A percentile compares a stretch with the other conserved stretches of the same genome.
Evolutionary conservation across 352 stramenopile genomes (phyloP).

Genomic region (Phytophthora crassamura): DNA sequence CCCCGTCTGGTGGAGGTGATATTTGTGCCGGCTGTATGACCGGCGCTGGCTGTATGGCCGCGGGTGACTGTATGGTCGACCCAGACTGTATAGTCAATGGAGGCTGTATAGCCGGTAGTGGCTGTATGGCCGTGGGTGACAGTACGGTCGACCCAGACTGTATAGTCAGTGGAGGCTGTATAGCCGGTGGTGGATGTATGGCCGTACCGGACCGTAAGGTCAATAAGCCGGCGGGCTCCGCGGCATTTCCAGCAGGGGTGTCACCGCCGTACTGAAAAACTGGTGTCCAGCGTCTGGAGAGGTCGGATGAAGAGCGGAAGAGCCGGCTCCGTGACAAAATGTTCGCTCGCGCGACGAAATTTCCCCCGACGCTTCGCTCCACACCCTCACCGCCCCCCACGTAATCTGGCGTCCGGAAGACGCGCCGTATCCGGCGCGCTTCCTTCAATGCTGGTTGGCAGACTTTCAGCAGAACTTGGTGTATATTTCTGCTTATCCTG

Average conservation of each 20-base stretch:
- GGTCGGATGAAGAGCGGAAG: no score
- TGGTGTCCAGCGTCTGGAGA: no score
- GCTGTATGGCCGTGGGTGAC: slow-evolving; percentile 2
- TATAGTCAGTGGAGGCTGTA: background rate
- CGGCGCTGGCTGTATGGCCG: slow-evolving; percentile 13
- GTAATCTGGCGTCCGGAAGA: background rate
- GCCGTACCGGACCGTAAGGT: no score
- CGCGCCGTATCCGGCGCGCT: no score
- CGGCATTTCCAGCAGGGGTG: background rate
- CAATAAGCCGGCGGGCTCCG: background rate
- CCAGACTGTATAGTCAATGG: slow-evolving; percentile 12
- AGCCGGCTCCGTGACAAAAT: no score
- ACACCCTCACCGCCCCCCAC: background rate
- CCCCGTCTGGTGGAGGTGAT: background rate
- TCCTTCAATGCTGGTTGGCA: no score
- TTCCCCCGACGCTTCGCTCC: background rate
- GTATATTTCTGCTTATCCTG: slow-evolving; percentile 4
- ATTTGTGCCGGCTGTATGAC: slow-evolving; percentile 5
- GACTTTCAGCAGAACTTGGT: background rate
- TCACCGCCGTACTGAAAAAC: background rate
- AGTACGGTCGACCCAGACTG: slow-evolving; percentile 2
- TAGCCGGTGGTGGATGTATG: background rate
- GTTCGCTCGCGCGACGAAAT: no score
- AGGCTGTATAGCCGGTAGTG: background rate
- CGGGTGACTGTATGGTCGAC: slow-evolving; percentile 11